Evolutionary conservation across 2,329 filamentous ascomycete species (phyloP), one percentile per base, ranked within the genome.

Genomic region (Periglandula ipomoeae): DNA sequence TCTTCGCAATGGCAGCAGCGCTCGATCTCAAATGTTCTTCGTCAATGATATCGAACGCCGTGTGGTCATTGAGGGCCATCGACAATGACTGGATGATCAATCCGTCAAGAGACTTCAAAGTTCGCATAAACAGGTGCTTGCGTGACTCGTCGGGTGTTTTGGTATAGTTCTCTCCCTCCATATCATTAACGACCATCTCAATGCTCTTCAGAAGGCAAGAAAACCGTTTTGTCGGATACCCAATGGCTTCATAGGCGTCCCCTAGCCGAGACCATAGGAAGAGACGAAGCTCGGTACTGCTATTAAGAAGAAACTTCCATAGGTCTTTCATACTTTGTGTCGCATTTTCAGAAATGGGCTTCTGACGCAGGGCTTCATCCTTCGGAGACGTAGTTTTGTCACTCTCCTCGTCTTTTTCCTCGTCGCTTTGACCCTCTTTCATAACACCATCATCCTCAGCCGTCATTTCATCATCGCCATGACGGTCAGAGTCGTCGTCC

Each of bases 211-310:
- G 72, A 52, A 87, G 80, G 65, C 90, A 97, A 0, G 87, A 94
- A 26, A 96, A 81, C 13, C 93, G 83, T 64, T 95, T 96, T 0
- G 91, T 89, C 0, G 80, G 71, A 58, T 96, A 95, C 7, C 86
- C 79, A 52, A 98, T 95, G 7, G 78, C 79, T 46, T 82, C 77
- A 59, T 98, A 98, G 0, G 93, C 91, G 54, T 93, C 86, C 34
- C 88, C 84, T n/a, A 98, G 76, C 45, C 89, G 82, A 53, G 86
- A 84, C 93, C 93, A 98, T 1, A 98, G 73, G 54, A 93, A 89
- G 1, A 97, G 70, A 32, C 88, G 82, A 45, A 97, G 70, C 47
- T 90, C 88, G 1, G 89, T 85, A 59, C 85, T 89, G 39, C 89
- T 90, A 43, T 79, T 82, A 47, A 85, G 77, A 3, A 98, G 72